Conservation (phyloP, 345 rosid genomes). For the Moricandia moricandioides region DNA sequence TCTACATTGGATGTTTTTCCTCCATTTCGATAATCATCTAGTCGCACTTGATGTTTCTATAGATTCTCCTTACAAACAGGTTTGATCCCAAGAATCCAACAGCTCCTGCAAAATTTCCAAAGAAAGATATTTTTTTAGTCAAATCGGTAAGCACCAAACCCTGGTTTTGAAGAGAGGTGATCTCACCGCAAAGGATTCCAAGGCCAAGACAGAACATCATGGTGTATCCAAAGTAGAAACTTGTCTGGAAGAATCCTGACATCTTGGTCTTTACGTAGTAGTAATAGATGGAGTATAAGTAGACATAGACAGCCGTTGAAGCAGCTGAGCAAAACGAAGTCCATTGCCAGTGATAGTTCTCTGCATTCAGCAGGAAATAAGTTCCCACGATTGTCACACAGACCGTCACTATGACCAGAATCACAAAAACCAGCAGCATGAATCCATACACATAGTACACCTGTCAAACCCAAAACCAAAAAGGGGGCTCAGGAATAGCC, state of each 20-base stretch:
- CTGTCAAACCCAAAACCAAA: slow-evolving; percentile 39
- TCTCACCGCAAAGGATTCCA: slow-evolving; percentile 92
- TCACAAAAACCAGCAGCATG: slow-evolving; percentile 85
- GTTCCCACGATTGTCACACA: slow-evolving; percentile 95
- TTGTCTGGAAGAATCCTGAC: slow-evolving; percentile 96
- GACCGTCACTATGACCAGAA: slow-evolving; percentile 86
- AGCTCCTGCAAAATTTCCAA: slow-evolving; percentile 57
- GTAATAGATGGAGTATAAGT: slow-evolving; percentile 83
- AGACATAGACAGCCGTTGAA: slow-evolving; percentile 87
- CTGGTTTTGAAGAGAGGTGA: slow-evolving; percentile 10
- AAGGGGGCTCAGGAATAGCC: neutral
- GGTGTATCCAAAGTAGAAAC: slow-evolving; percentile 95
- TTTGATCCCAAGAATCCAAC: slow-evolving; percentile 88
- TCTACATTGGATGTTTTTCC: slow-evolving; percentile 11
- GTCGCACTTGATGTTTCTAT: slow-evolving; percentile 97
- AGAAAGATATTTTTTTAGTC: neutral
- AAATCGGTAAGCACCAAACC: neutral
- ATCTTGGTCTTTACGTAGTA: slow-evolving; percentile 90
- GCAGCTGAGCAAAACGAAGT: slow-evolving; percentile 94
- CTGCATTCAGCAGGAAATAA: slow-evolving; percentile 87
- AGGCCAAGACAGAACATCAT: slow-evolving; percentile 95
- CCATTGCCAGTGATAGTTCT: slow-evolving; percentile 99
- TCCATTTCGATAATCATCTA: slow-evolving; percentile 24
- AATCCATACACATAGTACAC: slow-evolving; percentile 93
- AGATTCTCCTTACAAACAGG: slow-evolving; percentile 91